Evolutionary conservation across 768 basidiomycete genomes (phyloP).

Genomic region (Filobasidium floriforme): DNA sequence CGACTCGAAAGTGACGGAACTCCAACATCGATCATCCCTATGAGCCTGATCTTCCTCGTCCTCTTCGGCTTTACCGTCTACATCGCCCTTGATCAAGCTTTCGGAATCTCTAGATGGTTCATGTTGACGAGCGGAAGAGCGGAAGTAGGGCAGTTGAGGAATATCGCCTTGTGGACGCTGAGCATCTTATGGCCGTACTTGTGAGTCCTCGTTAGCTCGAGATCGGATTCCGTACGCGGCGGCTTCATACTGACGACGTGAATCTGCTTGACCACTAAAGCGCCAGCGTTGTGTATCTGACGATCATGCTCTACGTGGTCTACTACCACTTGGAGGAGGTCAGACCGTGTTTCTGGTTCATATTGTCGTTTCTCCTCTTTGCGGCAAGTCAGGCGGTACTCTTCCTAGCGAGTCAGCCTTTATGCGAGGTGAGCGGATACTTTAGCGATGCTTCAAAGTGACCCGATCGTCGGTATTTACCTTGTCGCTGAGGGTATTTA

Average conservation of each 20-base stretch:
- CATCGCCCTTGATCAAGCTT: constrained; percentile 64
- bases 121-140: constrained; percentile 54
- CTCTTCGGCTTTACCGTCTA: constrained; percentile 69
- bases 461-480: too few species aligned
- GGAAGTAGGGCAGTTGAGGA: constrained; percentile 55
- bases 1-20: constrained; percentile 31
- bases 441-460: too few species aligned
- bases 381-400: constrained; percentile 71
- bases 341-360: constrained; percentile 68
- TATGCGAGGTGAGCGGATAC: constrained; percentile 57
- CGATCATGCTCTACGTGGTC: constrained; percentile 73
- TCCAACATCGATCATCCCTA: constrained; percentile 48
- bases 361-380: constrained; percentile 67
- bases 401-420: constrained; percentile 67
- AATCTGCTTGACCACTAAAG: background rate
- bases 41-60: constrained; percentile 62
- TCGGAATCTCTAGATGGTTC: constrained; percentile 28
- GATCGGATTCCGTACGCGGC: background rate
- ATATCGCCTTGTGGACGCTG: constrained; percentile 71
- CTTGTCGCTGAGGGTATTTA: too few species aligned
- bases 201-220: constrained; percentile 54
- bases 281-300: constrained; percentile 57
- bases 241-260: background rate
- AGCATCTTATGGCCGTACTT: constrained; percentile 70
- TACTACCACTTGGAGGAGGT: constrained; percentile 66